These are phyloP conservation scores for Aspergillus quadrilineatus DNA, from an alignment of 2,329 filamentous ascomycete species.

Conservation along the genomic window DNA sequence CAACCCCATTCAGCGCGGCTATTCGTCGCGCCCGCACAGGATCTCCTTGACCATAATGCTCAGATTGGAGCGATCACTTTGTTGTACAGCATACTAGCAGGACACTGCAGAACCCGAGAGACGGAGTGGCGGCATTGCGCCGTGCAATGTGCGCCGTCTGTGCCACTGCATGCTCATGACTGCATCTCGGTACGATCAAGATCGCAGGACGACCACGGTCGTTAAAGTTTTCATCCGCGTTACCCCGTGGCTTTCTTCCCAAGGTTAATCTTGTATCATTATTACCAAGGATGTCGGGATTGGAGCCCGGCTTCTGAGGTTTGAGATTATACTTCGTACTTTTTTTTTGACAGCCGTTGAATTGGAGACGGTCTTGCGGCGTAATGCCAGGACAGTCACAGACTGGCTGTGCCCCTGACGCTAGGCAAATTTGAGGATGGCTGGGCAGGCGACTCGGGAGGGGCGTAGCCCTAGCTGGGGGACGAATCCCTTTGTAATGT, in stretches of 20 bases:
- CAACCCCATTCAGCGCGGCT: background rate
- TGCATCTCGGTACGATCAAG: background rate
- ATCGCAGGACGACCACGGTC: background rate
- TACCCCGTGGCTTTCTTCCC: background rate
- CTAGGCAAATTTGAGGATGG: conserved; percentile 9
- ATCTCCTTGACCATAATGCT: background rate
- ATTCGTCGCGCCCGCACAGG: background rate
- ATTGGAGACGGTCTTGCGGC: background rate
- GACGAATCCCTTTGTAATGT: background rate
- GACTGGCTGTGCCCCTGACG: conserved; percentile 17
- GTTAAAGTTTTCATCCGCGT: conserved; percentile 5
- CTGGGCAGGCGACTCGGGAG: background rate
- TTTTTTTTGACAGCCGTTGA: conserved; percentile 6
- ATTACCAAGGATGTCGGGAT: background rate
- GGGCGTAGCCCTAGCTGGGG: background rate
- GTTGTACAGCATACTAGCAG: background rate
- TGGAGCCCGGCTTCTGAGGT: background rate
- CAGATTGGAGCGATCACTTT: conserved; percentile 1
- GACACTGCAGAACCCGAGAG: background rate
- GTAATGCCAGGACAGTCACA: background rate
- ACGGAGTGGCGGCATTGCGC: background rate
- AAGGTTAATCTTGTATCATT: background rate
- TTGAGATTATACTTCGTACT: background rate
- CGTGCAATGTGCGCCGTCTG: background rate
- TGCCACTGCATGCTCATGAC: background rate